These are phyloP conservation scores for Talaromyces sp. DNA, from an alignment of 2,329 filamentous ascomycete species.

Conservation along the genomic window DNA sequence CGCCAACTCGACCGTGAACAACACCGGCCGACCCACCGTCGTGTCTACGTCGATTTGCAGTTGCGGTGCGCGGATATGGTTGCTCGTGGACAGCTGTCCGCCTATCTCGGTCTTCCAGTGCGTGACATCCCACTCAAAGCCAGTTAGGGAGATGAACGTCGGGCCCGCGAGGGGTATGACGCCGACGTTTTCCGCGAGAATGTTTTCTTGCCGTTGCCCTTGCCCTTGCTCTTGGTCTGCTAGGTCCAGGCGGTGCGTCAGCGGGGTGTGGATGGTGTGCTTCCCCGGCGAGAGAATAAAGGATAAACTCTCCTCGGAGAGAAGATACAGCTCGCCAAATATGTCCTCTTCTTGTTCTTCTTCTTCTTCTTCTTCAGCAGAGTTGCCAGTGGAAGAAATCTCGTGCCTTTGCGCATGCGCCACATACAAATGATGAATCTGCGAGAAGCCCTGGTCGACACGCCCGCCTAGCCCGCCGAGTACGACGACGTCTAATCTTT, in stretches of 20 bases:
- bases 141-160: constrained; percentile 70
- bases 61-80: constrained; percentile 61
- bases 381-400: constrained; percentile 32
- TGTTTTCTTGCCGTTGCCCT: constrained; percentile 9
- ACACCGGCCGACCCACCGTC: constrained; percentile 48
- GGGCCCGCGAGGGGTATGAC: constrained; percentile 80
- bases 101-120: constrained; percentile 77
- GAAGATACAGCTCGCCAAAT: constrained; percentile 59
- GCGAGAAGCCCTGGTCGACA: constrained; percentile 86
- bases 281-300: constrained; percentile 69
- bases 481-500: constrained; percentile 63
- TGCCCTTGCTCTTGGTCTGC: constrained; percentile 17
- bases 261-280: constrained; percentile 64
- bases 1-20: constrained; percentile 70
- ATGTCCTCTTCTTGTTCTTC: not conserved
- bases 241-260: constrained; percentile 23
- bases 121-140: constrained; percentile 85
- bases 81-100: constrained; percentile 72
- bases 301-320: constrained; percentile 76
- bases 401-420: constrained; percentile 22
- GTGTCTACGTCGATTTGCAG: constrained; percentile 58
- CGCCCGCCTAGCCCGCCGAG: constrained; percentile 83
- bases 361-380: not conserved
- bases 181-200: constrained; percentile 74
- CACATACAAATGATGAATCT: constrained; percentile 76